These are phyloP conservation scores for Puccinia triticina DNA, from an alignment of 1,284 basidiomycete species.

Conservation along the genomic window DNA sequence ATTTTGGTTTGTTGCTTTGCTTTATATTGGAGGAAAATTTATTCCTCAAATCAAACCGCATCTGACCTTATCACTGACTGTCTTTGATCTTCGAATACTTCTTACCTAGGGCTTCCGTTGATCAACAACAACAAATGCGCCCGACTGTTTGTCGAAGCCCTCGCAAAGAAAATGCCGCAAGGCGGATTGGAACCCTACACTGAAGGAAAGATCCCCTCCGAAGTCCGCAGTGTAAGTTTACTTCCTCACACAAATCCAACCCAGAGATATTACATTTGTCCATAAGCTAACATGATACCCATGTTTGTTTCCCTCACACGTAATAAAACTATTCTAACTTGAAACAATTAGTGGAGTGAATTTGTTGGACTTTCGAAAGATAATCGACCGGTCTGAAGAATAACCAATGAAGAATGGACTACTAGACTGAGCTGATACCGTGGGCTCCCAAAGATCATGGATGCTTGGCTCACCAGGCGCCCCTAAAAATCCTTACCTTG, in stretches of 20 bases:
- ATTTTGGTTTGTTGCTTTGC: conserved; percentile 31
- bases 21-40: background rate
- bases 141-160: conserved; percentile 84
- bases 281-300: background rate
- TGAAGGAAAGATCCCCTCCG: conserved; percentile 88
- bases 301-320: background rate
- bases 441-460: too few relatives aligned
- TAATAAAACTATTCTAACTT: background rate
- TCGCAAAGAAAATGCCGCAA: conserved; percentile 82
- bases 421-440: too few relatives aligned
- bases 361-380: conserved; percentile 49
- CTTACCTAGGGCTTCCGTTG: conserved; percentile 66
- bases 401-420: too few relatives aligned
- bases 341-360: conserved; percentile 49
- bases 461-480: too few relatives aligned
- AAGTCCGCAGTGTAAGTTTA: conserved; percentile 65
- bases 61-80: conserved; percentile 47
- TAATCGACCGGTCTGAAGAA: conserved; percentile 43
- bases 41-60: conserved; percentile 30
- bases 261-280: background rate
- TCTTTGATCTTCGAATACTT: conserved; percentile 62
- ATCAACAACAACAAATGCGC: conserved; percentile 90
- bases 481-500: too few relatives aligned
- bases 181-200: conserved; percentile 79
- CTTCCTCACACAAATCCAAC: background rate